Evolutionary conservation across 1,284 basidiomycete genomes (phyloP).

Genomic region (Ustilago bromivora): DNA sequence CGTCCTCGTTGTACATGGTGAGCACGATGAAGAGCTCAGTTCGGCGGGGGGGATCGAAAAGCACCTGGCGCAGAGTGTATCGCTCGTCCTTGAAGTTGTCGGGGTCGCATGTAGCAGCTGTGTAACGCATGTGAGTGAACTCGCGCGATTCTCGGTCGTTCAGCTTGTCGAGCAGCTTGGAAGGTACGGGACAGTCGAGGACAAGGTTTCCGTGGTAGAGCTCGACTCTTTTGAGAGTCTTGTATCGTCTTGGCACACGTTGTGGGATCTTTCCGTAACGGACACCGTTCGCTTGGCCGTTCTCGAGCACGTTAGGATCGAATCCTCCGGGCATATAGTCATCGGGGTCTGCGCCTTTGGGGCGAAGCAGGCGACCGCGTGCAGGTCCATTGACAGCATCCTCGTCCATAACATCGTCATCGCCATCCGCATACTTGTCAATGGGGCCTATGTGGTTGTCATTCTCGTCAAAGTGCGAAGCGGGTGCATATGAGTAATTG

Average conservation of each 20-base stretch:
- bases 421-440: slow-evolving; percentile 48
- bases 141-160: slow-evolving; percentile 84
- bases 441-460: slow-evolving; percentile 56
- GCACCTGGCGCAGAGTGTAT: slow-evolving; percentile 64
- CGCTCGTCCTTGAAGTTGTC: slow-evolving; percentile 82
- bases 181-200: slow-evolving; percentile 65
- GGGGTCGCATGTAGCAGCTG: slow-evolving; percentile 73
- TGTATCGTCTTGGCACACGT: slow-evolving; percentile 65
- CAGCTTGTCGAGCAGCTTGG: slow-evolving; percentile 73
- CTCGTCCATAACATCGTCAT: slow-evolving; percentile 56
- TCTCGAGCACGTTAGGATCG: slow-evolving; percentile 53
- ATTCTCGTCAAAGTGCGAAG: slow-evolving; percentile 57
- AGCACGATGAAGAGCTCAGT: slow-evolving; percentile 68
- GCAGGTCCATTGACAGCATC: slow-evolving; percentile 52
- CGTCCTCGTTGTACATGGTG: slow-evolving; percentile 68
- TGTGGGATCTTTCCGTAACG: slow-evolving; percentile 64
- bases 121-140: slow-evolving; percentile 78
- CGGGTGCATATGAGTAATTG: slow-evolving; percentile 60
- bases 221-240: slow-evolving; percentile 65
- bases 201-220: slow-evolving; percentile 67
- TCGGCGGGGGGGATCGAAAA: slow-evolving; percentile 63
- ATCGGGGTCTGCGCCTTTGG: slow-evolving; percentile 21
- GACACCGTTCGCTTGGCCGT: slow-evolving; percentile 52
- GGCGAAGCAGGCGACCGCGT: slow-evolving; percentile 24
- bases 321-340: slow-evolving; percentile 62